Base-by-base conservation (phyloP, 306 rosid genomes). In the Coriaria nepalensis region DNA sequence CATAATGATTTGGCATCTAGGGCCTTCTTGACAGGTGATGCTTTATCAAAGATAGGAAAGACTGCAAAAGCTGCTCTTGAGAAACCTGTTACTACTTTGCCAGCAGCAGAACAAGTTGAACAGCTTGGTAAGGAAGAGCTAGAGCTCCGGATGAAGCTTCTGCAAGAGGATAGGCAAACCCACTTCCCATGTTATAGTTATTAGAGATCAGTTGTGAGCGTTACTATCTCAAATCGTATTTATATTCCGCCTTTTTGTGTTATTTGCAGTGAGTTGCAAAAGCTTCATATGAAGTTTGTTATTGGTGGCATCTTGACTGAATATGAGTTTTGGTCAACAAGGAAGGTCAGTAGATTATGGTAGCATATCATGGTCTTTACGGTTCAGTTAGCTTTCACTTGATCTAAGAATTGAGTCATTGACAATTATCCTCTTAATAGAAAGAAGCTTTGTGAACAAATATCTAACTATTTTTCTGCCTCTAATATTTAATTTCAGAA, bases 261-360 rank as follows among this genome's bases (percentile, higher is more conserved):
- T 36, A 37, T 66, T 14, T 63, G 57, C 85, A 84, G 95, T 51
- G 87, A 81, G 72, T 63, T 90, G 79, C 85, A 79, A 78, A 90
- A 73, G 52, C 95, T 84, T 55, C 95, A 84, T 69, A 79, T 56
- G 73, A 90, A 90, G 66, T 86, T 90, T 63, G 95, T 90, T 53
- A 50, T 79, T 49, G 71, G 85, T 55, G 76, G 90, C 52, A 67
- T 85, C 75, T 79, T 90, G 77, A 81, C 98, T 33, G 98, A 90
- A 65, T 74, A 90, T 20, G 98, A 90, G 75, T 90, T 90, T 68
- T 90, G 95, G 98, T 84, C 95, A 40, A 80, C 98, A 2, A 90
- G 94, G 63, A 85, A 85, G 95, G 97, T 72, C 36, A 46, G 51
- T 40, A 11, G 7, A 55, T 8, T 45, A 50, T 44, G 9, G 14